Percentiles rank a stretch among this genome's conserved stretches.
Evolutionary conservation across 2,329 filamentous ascomycete genomes (phyloP).

Genomic region (Arthrobotrys sinensis): DNA sequence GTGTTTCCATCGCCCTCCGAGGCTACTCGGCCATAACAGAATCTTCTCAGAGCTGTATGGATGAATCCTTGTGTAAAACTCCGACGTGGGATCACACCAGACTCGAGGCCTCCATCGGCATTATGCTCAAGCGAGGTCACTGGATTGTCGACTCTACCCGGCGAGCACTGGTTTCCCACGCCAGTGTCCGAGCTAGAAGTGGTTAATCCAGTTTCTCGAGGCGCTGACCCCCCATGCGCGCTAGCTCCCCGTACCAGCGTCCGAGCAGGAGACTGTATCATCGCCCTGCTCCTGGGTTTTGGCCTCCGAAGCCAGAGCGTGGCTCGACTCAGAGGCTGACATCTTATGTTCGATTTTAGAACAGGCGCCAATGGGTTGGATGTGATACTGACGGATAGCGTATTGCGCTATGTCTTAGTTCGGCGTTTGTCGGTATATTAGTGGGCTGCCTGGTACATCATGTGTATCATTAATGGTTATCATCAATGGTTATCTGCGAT

Average conservation of each 20-base stretch:
- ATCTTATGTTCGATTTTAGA: too few species aligned
- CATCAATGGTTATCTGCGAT: too few species aligned
- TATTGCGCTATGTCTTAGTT: too few species aligned
- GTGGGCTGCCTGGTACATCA: too few species aligned
- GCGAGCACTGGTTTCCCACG: neutral
- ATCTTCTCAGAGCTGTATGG: neutral
- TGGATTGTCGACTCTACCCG: neutral
- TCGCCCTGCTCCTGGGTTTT: neutral
- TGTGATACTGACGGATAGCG: too few species aligned
- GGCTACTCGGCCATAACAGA: neutral
- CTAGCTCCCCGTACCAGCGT: neutral
- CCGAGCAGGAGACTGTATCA: neutral
- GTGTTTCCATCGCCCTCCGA: neutral
- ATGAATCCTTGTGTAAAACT: neutral
- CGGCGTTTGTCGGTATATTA: too few species aligned
- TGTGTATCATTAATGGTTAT: too few species aligned
- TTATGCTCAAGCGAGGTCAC: neutral
- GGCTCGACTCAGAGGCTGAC: too few species aligned
- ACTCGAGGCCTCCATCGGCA: neutral
- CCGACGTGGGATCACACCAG: neutral
- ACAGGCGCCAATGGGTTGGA: too few species aligned
- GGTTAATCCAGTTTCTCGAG: neutral
- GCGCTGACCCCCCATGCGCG: neutral
- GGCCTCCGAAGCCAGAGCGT: neutral
- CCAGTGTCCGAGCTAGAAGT: neutral